Base-by-base conservation (phyloP, 495 filamentous ascomycete genomes). In the Hypoxylon crocopeplum region DNA sequence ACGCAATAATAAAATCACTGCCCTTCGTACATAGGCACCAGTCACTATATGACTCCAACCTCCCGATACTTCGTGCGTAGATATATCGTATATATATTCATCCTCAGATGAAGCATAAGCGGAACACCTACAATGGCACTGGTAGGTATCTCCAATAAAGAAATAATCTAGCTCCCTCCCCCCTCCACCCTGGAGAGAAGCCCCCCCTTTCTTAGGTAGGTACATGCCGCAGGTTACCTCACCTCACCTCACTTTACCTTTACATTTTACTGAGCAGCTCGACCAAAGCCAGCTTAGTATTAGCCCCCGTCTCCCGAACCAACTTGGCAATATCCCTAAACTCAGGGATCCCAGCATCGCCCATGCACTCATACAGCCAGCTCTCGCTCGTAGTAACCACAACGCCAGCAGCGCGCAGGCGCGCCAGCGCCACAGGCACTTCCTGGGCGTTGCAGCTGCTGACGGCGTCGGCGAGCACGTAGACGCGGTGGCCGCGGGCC, bases 291-390 rank as follows among this genome's bases (percentile, higher is more conserved):
- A 76, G 75, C 76, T 82, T 88, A 0, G 91, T 95, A 47, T 77
- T 80, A 56, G 78, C 74, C 56, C 81, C 83, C 12, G 79, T 86
- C 69, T 90, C 90, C 85, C 91, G 97, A 2, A 98, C 88, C 59
- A 97, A 57, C 59, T 76, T 78, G 58, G 86, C 87, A 41, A 97
- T 79, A 27, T 71, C 76, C 73, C 80, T 84, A 69, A 98, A 96
- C 84, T 90, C 85, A 5, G 77, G 71, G 66, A 89, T 88, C 3
- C 69, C 79, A 13, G 94, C 89, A 81, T 97, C 92, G 15, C 91
- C 90, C 86, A 98, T 84, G 69, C 86, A 88, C 79, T 98, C 93
- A 77, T 94, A 98, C 59, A 98, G 60, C 75, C 87, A 89, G 72
- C 90, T 88, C 84, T 98, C 94, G 73, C 90, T 95, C 38, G 87